Percentiles rank a stretch among this genome's conserved stretches.
Evolutionary conservation across 2,329 filamentous ascomycete genomes (phyloP).

Genomic region (Clarireedia monteithiana): DNA sequence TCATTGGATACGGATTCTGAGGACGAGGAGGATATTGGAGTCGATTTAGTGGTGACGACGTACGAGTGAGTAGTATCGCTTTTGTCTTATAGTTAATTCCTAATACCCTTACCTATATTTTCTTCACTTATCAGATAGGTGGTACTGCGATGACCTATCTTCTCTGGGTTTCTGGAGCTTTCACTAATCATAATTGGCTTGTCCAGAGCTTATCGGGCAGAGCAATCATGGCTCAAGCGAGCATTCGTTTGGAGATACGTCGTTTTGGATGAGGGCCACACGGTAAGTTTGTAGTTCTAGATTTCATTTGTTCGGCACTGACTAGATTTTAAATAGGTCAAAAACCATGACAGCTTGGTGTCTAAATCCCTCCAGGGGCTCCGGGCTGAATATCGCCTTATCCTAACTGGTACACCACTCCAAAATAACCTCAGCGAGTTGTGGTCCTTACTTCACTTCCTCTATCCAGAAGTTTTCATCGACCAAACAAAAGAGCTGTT

Average conservation of each 20-base stretch:
- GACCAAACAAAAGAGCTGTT: slow-evolving; percentile 42
- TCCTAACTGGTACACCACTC: slow-evolving; percentile 41
- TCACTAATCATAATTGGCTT: background rate
- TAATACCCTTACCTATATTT: background rate
- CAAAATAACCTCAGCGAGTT: slow-evolving; percentile 52
- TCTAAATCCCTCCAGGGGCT: slow-evolving; percentile 29
- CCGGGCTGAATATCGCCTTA: slow-evolving; percentile 30
- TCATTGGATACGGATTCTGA: slow-evolving; percentile 24
- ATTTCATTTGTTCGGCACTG: background rate
- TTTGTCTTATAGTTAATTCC: background rate
- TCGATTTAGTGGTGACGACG: slow-evolving; percentile 41
- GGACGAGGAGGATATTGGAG: slow-evolving; percentile 25
- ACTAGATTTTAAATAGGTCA: slow-evolving; percentile 14
- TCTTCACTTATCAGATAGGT: background rate
- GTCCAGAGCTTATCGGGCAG: slow-evolving; percentile 30
- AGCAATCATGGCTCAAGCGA: slow-evolving; percentile 41
- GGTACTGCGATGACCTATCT: background rate
- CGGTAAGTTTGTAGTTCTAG: slow-evolving; percentile 27
- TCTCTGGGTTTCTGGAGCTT: background rate
- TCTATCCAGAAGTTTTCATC: slow-evolving; percentile 50
- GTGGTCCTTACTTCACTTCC: slow-evolving; percentile 50
- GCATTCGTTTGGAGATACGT: slow-evolving; percentile 44
- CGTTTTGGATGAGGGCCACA: slow-evolving; percentile 47
- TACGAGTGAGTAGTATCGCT: slow-evolving; percentile 33
- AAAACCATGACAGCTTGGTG: slow-evolving; percentile 35